Conservation (phyloP, 345 rosid genomes). For the Tarenaya hassleriana region DNA sequence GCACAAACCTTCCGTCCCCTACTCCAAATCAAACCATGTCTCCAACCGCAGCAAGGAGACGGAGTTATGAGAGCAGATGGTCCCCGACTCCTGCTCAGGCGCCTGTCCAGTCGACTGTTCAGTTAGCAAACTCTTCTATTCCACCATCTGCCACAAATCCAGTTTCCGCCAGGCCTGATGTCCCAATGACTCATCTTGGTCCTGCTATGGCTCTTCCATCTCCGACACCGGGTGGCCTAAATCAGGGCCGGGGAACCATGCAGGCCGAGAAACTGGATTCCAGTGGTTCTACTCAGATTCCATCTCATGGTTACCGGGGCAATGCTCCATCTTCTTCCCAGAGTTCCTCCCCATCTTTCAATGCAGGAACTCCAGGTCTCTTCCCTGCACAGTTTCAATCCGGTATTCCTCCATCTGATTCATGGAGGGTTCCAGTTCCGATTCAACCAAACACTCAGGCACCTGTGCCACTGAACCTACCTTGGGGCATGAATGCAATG, state of each 20-base stretch:
- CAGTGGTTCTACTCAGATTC: no score
- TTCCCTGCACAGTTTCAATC: constrained; percentile 37
- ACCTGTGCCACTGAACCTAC: constrained; percentile 27
- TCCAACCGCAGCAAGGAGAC: constrained; percentile 37
- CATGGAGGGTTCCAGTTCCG: constrained; percentile 61
- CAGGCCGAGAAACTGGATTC: constrained; percentile 21
- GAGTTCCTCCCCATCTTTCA: constrained; percentile 34
- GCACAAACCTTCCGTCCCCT: constrained; percentile 81
- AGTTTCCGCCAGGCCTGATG: constrained; percentile 34
- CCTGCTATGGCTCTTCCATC: constrained; percentile 38
- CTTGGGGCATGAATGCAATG: constrained; percentile 46
- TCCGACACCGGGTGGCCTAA: constrained; percentile 34
- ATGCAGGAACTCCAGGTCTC: constrained; percentile 29
- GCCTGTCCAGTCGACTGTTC: constrained; percentile 30
- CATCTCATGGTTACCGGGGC: no score
- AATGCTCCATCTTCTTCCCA: constrained; percentile 39
- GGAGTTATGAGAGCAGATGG: constrained; percentile 53
- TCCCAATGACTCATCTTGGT: constrained; percentile 30
- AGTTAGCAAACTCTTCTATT: constrained; percentile 18
- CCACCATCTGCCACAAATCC: constrained; percentile 30
- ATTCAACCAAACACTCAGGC: no score
- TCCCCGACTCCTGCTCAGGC: constrained; percentile 60
- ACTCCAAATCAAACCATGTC: constrained; percentile 62
- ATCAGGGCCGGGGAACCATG: constrained; percentile 47
- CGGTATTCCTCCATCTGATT: constrained; percentile 41